A percentile compares a stretch with the other conserved stretches of the same genome.
phyloP scores from a whole-genome alignment of 495 filamentous ascomycete species.

The Venustampulla echinocandica region DNA sequence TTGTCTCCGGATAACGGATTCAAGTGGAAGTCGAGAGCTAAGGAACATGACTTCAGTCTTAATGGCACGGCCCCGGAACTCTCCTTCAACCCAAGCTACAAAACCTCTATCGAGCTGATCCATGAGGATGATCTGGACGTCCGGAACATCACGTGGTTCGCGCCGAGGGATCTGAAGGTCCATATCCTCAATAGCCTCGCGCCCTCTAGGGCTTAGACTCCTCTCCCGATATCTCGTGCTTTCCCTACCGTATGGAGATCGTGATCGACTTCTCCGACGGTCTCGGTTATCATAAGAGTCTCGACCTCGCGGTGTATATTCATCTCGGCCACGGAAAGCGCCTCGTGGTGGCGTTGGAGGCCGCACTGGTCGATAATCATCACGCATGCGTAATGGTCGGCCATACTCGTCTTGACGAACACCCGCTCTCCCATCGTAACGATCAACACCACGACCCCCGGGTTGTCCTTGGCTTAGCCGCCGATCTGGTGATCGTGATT shows the following conservation, averaged over 20 bases:
- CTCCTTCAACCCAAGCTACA: conserved; percentile 68
- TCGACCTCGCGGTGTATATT: conserved; percentile 34
- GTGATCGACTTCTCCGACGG: conserved; percentile 37
- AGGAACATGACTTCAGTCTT: conserved; percentile 69
- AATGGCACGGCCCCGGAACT: conserved; percentile 61
- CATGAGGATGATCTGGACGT: conserved; percentile 79
- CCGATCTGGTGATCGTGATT: conserved; percentile 57
- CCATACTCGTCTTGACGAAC: conserved; percentile 53
- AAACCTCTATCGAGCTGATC: conserved; percentile 77
- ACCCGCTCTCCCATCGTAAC: conserved; percentile 20
- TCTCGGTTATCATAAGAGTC: conserved; percentile 31
- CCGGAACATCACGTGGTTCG: conserved; percentile 69
- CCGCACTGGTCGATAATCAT: conserved; percentile 59
- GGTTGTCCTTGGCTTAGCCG: conserved; percentile 28
- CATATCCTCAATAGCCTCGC: conserved; percentile 46
- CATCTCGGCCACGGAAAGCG: conserved; percentile 32
- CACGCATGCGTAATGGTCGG: conserved; percentile 51
- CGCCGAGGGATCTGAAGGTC: conserved; percentile 66
- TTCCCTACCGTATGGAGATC: conserved; percentile 50
- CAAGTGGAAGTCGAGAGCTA: conserved; percentile 66
- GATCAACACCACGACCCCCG: conserved; percentile 22
- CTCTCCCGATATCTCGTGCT: conserved; percentile 51
- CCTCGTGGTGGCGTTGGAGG: conserved; percentile 40
- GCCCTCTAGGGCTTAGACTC: conserved; percentile 55
- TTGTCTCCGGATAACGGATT: conserved; percentile 71